phyloP scores from a whole-genome alignment of 345 rosid genomes.

The Rhizophora apiculata region DNA sequence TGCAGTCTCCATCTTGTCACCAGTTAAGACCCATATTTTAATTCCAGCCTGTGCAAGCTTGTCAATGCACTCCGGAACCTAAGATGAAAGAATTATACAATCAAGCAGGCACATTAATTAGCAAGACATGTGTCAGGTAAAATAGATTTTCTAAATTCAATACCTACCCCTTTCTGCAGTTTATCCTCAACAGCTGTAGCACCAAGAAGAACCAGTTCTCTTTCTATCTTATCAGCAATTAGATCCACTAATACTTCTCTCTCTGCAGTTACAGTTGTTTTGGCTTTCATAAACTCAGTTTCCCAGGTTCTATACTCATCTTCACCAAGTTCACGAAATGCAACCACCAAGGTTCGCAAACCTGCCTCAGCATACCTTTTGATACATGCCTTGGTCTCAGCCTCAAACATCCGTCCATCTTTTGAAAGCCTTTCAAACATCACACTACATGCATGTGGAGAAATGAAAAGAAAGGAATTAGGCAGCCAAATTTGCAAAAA shows the following conservation, averaged over 20 bases:
- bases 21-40: conserved; percentile 85
- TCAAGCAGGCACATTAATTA: no score
- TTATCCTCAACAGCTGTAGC: conserved; percentile 96
- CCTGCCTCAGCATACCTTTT: conserved; percentile 67
- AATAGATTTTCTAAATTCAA: neutral
- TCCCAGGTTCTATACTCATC: conserved; percentile 63
- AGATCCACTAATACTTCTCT: conserved; percentile 50
- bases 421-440: conserved; percentile 70
- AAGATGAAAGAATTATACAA: conserved; percentile 6
- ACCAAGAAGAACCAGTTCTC: conserved; percentile 76
- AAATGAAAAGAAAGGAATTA: conserved; percentile 14
- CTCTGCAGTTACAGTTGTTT: conserved; percentile 48
- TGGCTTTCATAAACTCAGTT: conserved; percentile 53
- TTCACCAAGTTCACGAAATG: conserved; percentile 66
- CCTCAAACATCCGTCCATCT: conserved; percentile 44
- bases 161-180: conserved; percentile 77
- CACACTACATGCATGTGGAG: conserved; percentile 44
- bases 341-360: conserved; percentile 65
- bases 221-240: conserved; percentile 64
- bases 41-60: conserved; percentile 77
- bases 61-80: conserved; percentile 79
- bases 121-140: no score
- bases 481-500: conserved; percentile 13
- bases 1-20: conserved; percentile 91
- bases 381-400: conserved; percentile 55